A percentile compares a stretch with the other conserved stretches of the same genome.
These are phyloP conservation scores for Parathielavia appendiculata DNA, from an alignment of 495 filamentous ascomycete species.

Conservation along the genomic window DNA sequence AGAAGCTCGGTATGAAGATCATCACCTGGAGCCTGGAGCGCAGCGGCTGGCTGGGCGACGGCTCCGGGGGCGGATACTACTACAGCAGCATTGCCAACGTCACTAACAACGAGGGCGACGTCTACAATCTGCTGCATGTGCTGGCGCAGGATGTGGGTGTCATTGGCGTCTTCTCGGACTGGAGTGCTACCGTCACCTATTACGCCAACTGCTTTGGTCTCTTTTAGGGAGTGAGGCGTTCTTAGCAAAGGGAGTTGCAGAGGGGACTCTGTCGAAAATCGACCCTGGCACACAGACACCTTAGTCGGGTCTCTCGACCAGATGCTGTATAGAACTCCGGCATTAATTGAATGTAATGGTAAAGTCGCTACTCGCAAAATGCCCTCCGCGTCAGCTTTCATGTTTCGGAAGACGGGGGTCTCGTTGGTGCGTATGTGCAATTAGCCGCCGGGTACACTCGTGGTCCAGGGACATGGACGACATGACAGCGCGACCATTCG, in stretches of 20 bases:
- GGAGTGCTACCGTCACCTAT: conserved; percentile 56
- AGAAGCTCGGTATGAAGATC: conserved; percentile 50
- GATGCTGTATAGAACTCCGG: no score
- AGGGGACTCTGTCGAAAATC: no score
- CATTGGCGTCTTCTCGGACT: conserved; percentile 55
- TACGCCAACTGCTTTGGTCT: conserved; percentile 58
- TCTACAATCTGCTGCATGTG: conserved; percentile 55
- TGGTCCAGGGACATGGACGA: not conserved
- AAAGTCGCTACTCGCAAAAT: no score
- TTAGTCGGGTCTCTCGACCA: no score
- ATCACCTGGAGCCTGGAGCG: conserved; percentile 61
- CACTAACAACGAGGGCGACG: conserved; percentile 54
- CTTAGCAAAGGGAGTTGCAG: no score
- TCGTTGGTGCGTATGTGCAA: not conserved
- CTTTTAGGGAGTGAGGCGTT: conserved; percentile 13
- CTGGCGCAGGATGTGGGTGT: conserved; percentile 53
- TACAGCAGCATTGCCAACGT: conserved; percentile 45
- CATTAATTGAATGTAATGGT: no score
- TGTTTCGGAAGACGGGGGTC: not conserved
- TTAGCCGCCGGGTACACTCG: conserved; percentile 3
- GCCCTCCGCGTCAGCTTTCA: no score
- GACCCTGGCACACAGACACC: no score
- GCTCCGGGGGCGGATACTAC: conserved; percentile 47
- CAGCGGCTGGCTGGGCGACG: conserved; percentile 48
- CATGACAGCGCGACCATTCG: no score